Conservation (phyloP, 208 protist species). For the Trichomonas tenax region DNA sequence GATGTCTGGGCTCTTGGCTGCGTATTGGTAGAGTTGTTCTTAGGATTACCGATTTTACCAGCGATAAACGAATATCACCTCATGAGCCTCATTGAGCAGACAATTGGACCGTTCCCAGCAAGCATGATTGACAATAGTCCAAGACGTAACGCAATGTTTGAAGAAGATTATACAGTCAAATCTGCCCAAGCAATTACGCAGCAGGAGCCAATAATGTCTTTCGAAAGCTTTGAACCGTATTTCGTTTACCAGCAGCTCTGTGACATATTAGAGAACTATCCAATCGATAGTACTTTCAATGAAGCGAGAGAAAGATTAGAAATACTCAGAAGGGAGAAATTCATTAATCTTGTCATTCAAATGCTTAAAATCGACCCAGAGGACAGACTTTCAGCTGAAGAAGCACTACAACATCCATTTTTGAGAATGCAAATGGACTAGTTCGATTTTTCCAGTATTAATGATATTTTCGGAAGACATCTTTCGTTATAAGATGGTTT, state of each 20-base stretch:
- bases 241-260: background rate
- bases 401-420: background rate
- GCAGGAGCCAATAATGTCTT: background rate
- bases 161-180: background rate
- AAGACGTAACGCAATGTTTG: background rate
- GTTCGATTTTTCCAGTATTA: background rate
- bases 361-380: background rate
- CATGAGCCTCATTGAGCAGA: background rate
- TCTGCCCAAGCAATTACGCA: background rate
- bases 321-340: background rate
- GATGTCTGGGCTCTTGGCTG: background rate
- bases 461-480: too few species aligned
- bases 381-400: background rate
- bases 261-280: background rate
- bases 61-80: background rate
- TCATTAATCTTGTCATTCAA: background rate
- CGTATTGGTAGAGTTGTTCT: background rate
- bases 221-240: background rate
- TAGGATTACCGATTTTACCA: background rate
- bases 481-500: too few species aligned
- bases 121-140: background rate
- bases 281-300: background rate
- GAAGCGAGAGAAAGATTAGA: background rate
- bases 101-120: background rate
- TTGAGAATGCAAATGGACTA: background rate